Evolutionary conservation across 495 filamentous ascomycete species (phyloP).

Genomic region (Neurospora discreta): DNA sequence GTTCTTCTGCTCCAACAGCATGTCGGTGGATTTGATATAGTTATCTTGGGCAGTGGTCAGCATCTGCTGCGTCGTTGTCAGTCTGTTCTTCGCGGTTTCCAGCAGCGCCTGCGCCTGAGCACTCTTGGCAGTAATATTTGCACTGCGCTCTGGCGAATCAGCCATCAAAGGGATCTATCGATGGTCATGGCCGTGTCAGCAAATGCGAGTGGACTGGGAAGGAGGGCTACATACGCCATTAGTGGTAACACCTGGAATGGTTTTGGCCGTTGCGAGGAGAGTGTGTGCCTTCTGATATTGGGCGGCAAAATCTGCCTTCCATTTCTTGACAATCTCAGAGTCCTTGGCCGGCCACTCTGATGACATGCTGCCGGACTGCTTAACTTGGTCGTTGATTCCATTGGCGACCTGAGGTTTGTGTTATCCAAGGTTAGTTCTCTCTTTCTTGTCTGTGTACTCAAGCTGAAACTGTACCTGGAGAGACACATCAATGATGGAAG

Average conservation of each 20-base stretch:
- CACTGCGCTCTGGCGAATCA: not conserved
- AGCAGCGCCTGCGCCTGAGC: not conserved
- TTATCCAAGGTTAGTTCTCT: not conserved
- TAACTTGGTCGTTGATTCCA: not conserved
- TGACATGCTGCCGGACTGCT: not conserved
- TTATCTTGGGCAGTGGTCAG: not conserved
- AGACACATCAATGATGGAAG: not conserved
- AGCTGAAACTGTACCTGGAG: not conserved
- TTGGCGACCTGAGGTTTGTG: not conserved
- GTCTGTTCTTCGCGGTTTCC: not conserved
- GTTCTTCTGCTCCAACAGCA: conserved; percentile 3
- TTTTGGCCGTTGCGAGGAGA: not conserved
- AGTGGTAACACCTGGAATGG: not conserved
- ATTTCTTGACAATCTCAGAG: not conserved
- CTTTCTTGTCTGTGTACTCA: not conserved
- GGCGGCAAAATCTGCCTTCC: not conserved
- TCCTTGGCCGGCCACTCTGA: not conserved
- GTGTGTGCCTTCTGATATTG: not conserved
- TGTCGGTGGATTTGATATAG: not conserved
- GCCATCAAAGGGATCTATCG: not conserved
- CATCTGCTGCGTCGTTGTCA: conserved; percentile 2
- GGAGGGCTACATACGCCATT: not conserved
- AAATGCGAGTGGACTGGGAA: not conserved
- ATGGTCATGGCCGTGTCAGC: not conserved
- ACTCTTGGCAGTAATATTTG: not conserved